Conservation (phyloP, 129 eudicot species). For the Flaveria brownii region DNA sequence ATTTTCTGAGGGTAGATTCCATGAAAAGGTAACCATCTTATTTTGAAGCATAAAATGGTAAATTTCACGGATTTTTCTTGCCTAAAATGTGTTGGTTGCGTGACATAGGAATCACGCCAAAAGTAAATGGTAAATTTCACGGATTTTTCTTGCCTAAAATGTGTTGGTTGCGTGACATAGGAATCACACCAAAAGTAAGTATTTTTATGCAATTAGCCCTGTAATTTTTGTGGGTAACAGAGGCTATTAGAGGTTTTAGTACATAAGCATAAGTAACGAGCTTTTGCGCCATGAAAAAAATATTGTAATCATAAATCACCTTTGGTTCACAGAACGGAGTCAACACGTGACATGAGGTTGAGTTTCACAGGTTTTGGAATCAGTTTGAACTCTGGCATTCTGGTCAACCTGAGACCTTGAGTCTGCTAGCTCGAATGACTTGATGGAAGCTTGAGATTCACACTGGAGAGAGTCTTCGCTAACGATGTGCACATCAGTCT, state of each 20-base stretch:
- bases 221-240: neutral
- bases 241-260: neutral
- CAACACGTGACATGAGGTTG: slow-evolving; percentile 31
- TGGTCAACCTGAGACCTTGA: slow-evolving; percentile 33
- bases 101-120: neutral
- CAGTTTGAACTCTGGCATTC: slow-evolving; percentile 1
- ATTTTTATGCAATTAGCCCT: neutral
- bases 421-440: slow-evolving; percentile 28
- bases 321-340: slow-evolving; percentile 12
- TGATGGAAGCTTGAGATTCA: slow-evolving; percentile 15
- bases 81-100: neutral
- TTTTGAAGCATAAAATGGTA: neutral
- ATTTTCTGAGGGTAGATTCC: neutral
- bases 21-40: neutral
- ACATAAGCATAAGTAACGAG: neutral
- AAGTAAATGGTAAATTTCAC: neutral
- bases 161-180: neutral
- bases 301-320: slow-evolving; percentile 12
- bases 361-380: slow-evolving; percentile 32
- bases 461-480: slow-evolving; percentile 24
- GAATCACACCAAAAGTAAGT: neutral
- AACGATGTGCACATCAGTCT: slow-evolving; percentile 23
- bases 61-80: neutral
- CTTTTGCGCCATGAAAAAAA: neutral
- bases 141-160: neutral